A percentile compares a stretch with the other conserved stretches of the same genome.
Conservation (phyloP, 345 rosid species). For the Citrus trifoliata region DNA sequence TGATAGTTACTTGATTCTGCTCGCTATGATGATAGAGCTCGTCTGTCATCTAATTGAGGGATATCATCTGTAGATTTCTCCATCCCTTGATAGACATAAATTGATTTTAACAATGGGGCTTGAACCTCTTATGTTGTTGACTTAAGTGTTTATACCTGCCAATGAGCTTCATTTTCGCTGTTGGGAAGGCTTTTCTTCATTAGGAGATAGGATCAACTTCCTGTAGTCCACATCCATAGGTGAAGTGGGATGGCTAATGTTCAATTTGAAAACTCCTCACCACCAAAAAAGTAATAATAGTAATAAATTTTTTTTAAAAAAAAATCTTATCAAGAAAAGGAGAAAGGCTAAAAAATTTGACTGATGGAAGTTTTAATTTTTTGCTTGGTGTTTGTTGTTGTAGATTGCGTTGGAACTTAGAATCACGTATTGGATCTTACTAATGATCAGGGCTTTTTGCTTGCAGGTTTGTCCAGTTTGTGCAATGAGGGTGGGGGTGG, state of each 20-base stretch:
- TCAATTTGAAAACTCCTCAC: too few relatives aligned
- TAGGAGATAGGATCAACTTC: not conserved
- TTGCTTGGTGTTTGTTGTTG: not conserved
- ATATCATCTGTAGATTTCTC: not conserved
- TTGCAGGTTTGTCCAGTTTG: slow-evolving; percentile 95
- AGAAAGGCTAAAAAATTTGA: not conserved
- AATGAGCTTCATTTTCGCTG: not conserved
- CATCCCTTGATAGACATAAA: not conserved
- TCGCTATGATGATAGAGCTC: not conserved
- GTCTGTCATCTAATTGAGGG: not conserved
- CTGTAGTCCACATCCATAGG: not conserved
- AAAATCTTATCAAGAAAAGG: not conserved
- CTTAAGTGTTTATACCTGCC: not conserved
- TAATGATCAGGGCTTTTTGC: slow-evolving; percentile 3
- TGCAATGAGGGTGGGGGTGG: slow-evolving; percentile 79
- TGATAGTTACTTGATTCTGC: not conserved
- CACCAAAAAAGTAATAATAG: too few relatives aligned
- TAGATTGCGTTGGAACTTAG: not conserved
- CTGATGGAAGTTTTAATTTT: not conserved
- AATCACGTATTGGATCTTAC: slow-evolving; percentile 1
- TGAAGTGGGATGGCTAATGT: not conserved
- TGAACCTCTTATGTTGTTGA: not conserved
- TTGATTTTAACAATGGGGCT: not conserved
- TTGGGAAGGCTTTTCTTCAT: not conserved
- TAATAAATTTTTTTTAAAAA: too few relatives aligned